Evolutionary conservation across 1,139 yeast genomes (phyloP), one percentile per base, ranked within the genome.

Genomic region (Geotrichum europaeum): DNA sequence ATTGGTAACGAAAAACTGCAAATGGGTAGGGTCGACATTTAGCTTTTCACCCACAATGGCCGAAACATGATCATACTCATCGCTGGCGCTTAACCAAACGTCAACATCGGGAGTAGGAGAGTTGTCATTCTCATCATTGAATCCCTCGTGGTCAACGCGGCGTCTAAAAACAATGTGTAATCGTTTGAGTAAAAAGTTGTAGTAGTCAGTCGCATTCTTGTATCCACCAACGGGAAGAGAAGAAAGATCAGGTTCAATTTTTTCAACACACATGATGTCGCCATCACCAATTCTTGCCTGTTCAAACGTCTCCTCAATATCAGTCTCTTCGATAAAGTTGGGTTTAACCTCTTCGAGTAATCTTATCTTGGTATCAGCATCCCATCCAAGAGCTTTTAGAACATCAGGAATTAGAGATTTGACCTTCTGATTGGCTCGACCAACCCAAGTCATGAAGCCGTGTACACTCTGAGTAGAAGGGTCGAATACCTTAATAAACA

Each of bases 401-500:
- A 87, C 69, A 2, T 75, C 72, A 20, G 79, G 79, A 10, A 78
- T 65, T 32, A 89, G 66, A 2, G 76, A 74, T 0, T 77, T 75
- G 13, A 88, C 74, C 2, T 74, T 69, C 43, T 79, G 82, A 56
- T 80, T 79, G 53, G 80, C 80, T n/a, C 79, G 73, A 2, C 87
- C 83, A 36, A 80, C 75, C n/a, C 80, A 74, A 67, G 88, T 88
- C 0, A 89, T 81, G 25, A 88, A 74, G 0, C 96, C 96, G 20
- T 73, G 73, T 15, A 89, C 71, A 7, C 78, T 73, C 69, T 86
- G 89, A 0, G 75, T 69, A 3, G 73, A 70, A 1, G 80, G 80
- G 68, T 90, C 92, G 74, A 87, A 91, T 65, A 80, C 79, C 70
- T 92, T 92, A 61, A 91, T 69, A 66, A 90, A 87, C 1, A 91